A percentile compares a stretch with the other conserved stretches of the same genome.
Conservation (phyloP, 306 rosid species). For the Senna siamea region DNA sequence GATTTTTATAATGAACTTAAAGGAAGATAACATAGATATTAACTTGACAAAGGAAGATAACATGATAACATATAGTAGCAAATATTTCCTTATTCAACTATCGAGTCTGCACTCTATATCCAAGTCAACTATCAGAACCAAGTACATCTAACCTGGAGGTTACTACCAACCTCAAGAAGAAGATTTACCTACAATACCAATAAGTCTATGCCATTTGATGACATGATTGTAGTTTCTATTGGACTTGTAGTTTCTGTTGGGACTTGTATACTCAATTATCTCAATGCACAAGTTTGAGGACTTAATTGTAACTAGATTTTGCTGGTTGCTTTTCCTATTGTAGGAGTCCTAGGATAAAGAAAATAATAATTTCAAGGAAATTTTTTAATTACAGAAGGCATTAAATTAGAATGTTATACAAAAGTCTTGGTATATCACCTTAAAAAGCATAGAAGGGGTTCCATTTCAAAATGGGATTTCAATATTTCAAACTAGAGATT, state of each 20-base stretch:
- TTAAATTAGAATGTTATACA: not conserved
- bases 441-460: slow-evolving; percentile 95
- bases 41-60: too few species aligned
- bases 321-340: slow-evolving; percentile 94
- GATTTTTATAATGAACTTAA: too few species aligned
- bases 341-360: slow-evolving; percentile 64
- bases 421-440: slow-evolving; percentile 21
- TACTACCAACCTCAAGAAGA: too few species aligned
- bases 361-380: not conserved
- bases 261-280: slow-evolving; percentile 87
- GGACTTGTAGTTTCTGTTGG: slow-evolving; percentile 91
- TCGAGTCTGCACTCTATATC: too few species aligned
- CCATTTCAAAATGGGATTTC: slow-evolving; percentile 93
- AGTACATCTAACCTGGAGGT: too few species aligned
- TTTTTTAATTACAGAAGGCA: not conserved
- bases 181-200: too few species aligned
- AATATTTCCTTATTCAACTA: too few species aligned
- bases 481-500: slow-evolving; percentile 87
- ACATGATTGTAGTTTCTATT: too few species aligned
- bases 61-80: too few species aligned
- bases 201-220: too few species aligned
- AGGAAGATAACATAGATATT: too few species aligned
- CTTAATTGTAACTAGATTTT: slow-evolving; percentile 90
- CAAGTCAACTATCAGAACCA: too few species aligned
- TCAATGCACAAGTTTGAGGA: slow-evolving; percentile 96